Percentiles rank a stretch among this genome's conserved stretches.
Evolutionary conservation across 805 yeast genomes (phyloP).

Genomic region (Ogataea pignaliae): DNA sequence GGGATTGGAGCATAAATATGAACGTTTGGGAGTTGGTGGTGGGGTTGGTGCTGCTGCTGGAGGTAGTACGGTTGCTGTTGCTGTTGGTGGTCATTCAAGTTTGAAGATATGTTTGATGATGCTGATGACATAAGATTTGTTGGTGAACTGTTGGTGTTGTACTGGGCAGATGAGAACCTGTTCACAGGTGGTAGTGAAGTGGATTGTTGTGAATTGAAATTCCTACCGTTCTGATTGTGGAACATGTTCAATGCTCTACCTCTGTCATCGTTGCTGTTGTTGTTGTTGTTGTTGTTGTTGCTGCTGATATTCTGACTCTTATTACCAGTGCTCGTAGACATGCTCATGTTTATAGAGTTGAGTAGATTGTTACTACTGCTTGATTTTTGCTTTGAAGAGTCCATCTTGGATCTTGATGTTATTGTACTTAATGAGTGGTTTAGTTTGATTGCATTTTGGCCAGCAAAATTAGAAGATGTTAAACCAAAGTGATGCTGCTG

Average conservation of each 20-base stretch:
- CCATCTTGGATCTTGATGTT: constrained; percentile 21
- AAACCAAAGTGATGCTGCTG: constrained; percentile 13
- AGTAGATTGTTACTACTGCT: constrained; percentile 1
- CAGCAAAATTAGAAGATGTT: constrained; percentile 19
- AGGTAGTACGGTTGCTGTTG: neutral
- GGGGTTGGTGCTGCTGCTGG: neutral
- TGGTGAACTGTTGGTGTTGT: neutral
- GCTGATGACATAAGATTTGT: neutral
- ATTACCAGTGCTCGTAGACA: neutral
- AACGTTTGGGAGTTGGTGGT: no score
- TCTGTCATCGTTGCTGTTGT: constrained; percentile 11
- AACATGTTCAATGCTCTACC: constrained; percentile 16
- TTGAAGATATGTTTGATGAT: neutral
- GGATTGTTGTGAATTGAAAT: constrained; percentile 13
- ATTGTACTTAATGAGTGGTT: constrained; percentile 27
- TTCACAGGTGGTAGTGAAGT: constrained; percentile 24
- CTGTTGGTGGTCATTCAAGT: neutral
- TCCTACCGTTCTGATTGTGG: constrained; percentile 13
- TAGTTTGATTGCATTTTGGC: constrained; percentile 25
- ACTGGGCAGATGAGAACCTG: neutral
- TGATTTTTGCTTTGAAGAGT: constrained; percentile 15
- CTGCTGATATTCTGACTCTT: constrained; percentile 5
- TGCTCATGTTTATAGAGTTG: constrained; percentile 1
- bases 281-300: constrained; percentile 11
- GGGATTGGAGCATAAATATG: constrained; percentile 15